Conservation (phyloP, 768 basidiomycete genomes). For the Punctularia strigosozonata region DNA sequence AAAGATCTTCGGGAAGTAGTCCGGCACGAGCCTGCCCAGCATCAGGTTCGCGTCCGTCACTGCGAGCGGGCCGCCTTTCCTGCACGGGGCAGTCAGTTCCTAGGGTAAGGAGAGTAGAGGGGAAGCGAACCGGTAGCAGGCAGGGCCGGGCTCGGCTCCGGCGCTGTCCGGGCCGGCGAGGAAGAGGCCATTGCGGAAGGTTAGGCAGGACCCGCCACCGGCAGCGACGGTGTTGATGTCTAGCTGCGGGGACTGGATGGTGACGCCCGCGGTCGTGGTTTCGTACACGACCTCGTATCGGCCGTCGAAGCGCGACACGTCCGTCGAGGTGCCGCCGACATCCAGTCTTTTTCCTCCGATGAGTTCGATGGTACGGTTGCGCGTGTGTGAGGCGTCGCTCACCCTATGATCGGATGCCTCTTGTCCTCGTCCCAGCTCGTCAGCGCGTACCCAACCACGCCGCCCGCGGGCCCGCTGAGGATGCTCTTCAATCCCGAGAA, state of each 20-base stretch:
- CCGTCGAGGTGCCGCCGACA: conserved; percentile 93
- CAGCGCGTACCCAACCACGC: conserved; percentile 89
- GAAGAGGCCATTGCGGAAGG: conserved; percentile 86
- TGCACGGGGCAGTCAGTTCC: conserved; percentile 14
- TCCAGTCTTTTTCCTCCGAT: conserved; percentile 42
- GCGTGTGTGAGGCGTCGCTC: conserved; percentile 15
- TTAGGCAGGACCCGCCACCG: conserved; percentile 84
- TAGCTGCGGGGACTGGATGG: conserved; percentile 84
- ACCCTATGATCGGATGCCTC: conserved; percentile 78
- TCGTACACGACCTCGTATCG: conserved; percentile 90
- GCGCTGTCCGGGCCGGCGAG: conserved; percentile 87
- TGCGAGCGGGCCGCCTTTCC: conserved; percentile 85
- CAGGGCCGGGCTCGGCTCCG: conserved; percentile 88
- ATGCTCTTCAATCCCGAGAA: conserved; percentile 94
- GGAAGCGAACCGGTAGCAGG: conserved; percentile 62
- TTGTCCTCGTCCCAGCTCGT: conserved; percentile 78
- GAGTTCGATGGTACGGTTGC: not conserved
- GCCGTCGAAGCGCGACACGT: conserved; percentile 88
- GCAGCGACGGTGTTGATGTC: conserved; percentile 97
- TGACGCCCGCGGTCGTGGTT: conserved; percentile 89
- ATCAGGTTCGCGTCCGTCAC: conserved; percentile 90
- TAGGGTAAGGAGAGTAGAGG: not conserved
- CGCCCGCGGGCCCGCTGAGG: conserved; percentile 87
- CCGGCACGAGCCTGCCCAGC: conserved; percentile 79
- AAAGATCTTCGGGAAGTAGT: conserved; percentile 93